Conservation (phyloP, 176 grass and related monocot species). For the Rhipidocladum racemiflorum region DNA sequence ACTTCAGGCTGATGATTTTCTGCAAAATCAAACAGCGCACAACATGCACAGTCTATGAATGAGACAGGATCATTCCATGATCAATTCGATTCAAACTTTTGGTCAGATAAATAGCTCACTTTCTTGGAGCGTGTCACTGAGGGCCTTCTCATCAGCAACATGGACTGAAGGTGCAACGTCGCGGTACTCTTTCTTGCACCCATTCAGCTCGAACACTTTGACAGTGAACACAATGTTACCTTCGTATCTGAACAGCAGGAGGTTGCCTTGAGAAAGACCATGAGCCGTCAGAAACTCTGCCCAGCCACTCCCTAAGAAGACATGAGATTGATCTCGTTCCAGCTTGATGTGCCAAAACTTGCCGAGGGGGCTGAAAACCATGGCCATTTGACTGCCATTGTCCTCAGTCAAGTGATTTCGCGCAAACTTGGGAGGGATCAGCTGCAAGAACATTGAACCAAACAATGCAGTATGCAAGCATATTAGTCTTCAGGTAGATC, state of each 20-base stretch:
- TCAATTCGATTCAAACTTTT: neutral
- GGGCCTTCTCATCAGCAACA: neutral
- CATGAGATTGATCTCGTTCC: neutral
- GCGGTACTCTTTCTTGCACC: neutral
- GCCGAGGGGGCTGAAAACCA: slow-evolving; percentile 1
- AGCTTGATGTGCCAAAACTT: slow-evolving; percentile 25
- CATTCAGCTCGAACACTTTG: neutral
- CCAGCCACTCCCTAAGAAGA: neutral
- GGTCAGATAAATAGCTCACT: neutral
- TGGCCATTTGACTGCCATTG: neutral
- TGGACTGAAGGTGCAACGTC: neutral
- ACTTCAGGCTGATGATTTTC: neutral
- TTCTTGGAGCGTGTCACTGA: neutral
- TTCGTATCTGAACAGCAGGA: slow-evolving; percentile 35
- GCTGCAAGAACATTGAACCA: neutral
- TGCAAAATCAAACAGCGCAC: neutral
- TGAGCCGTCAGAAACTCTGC: slow-evolving; percentile 1
- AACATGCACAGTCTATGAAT: neutral
- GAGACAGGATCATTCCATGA: neutral
- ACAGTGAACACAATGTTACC: slow-evolving; percentile 22
- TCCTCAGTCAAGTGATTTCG: neutral
- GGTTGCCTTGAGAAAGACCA: neutral
- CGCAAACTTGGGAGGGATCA: neutral
- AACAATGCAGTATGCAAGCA: neutral
- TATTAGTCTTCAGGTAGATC: no score